Evolutionary conservation across 169 alveolate species (phyloP).

Genomic region (Eimeria nieschulzi): DNA sequence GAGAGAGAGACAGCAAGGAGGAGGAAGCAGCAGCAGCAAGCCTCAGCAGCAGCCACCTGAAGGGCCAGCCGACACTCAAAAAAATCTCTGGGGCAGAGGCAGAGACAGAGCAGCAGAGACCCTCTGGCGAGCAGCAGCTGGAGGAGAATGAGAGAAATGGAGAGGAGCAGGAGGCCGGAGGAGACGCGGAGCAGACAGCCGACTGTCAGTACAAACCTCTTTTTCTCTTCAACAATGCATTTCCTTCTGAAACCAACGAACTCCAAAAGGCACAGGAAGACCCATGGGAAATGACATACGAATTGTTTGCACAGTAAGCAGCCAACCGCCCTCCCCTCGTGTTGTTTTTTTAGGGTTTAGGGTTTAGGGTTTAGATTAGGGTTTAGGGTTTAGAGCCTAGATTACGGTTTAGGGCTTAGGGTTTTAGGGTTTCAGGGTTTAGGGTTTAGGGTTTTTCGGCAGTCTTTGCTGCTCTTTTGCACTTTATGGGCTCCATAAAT

Average conservation of each 20-base stretch:
- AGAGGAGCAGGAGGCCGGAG: neutral
- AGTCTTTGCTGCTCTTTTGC: neutral
- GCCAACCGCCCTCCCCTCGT: neutral
- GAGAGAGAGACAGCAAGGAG: neutral
- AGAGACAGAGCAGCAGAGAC: neutral
- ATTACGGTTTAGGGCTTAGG: neutral
- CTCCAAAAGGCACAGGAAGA: neutral
- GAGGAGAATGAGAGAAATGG: neutral
- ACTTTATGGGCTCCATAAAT: neutral
- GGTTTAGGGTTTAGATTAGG: neutral
- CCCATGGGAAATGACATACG: conserved; percentile 17
- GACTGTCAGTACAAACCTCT: neutral
- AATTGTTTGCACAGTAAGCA: conserved; percentile 3
- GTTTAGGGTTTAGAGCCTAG: neutral
- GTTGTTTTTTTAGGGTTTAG: neutral
- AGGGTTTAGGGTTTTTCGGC: neutral
- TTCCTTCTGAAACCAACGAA: neutral
- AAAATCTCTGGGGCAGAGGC: neutral
- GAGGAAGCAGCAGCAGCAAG: neutral
- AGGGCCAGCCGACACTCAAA: too few species aligned
- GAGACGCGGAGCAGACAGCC: neutral
- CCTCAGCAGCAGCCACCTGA: too few species aligned
- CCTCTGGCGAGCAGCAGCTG: neutral
- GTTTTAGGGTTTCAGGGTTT: neutral
- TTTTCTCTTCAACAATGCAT: neutral